phyloP scores from a whole-genome alignment of 2,329 filamentous ascomycete species.

The Chalaropsis thielavioides region DNA sequence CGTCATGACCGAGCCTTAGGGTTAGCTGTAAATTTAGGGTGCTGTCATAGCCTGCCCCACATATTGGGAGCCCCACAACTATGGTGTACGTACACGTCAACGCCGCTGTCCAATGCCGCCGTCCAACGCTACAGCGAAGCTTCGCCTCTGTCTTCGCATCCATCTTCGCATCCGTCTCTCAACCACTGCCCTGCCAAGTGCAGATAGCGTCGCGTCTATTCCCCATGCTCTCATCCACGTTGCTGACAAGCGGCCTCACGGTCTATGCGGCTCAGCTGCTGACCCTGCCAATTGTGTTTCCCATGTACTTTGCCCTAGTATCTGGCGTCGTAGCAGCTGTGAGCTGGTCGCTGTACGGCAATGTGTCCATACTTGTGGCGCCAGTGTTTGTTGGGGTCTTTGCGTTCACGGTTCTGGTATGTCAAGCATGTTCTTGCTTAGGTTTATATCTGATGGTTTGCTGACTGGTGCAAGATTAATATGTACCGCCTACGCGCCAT shows the following conservation, averaged over 20 bases:
- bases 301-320: slow-evolving; percentile 10
- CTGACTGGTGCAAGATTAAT: slow-evolving; percentile 6
- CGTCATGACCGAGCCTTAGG: too few relatives aligned
- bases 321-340: neutral
- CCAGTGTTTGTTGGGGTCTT: neutral
- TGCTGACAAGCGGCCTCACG: slow-evolving; percentile 6
- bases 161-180: neutral
- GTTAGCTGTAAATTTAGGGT: too few relatives aligned
- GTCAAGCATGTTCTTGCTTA: neutral
- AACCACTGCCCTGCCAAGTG: neutral
- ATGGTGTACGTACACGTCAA: too few relatives aligned
- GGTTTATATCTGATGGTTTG: neutral
- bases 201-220: neutral
- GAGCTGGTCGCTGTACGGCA: neutral
- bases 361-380: neutral
- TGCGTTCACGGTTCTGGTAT: neutral
- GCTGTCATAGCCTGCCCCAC: too few relatives aligned
- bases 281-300: slow-evolving; percentile 2
- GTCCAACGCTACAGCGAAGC: too few relatives aligned
- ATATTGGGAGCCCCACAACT: too few relatives aligned
- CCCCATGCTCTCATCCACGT: neutral
- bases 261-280: slow-evolving; percentile 12
- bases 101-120: too few relatives aligned
- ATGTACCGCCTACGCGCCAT: neutral
- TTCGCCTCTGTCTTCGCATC: too few relatives aligned